These are phyloP conservation scores for Talaromyces sp. DNA, from an alignment of 2,329 filamentous ascomycete genomes.

Conservation along the genomic window DNA sequence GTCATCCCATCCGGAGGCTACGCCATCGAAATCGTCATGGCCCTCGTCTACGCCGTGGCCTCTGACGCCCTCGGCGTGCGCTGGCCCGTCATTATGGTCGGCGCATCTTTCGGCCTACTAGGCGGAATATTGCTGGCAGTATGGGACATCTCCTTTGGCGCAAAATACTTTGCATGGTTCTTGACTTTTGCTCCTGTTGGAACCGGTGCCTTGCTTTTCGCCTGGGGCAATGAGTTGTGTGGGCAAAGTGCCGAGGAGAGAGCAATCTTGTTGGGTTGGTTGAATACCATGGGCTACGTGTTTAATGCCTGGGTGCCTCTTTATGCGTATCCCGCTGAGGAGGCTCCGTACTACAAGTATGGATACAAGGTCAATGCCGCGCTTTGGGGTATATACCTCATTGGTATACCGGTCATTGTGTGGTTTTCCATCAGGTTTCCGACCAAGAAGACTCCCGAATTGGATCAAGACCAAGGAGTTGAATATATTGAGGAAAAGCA, in stretches of 20 bases:
- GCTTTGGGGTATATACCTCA: constrained; percentile 10
- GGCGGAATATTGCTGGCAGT: constrained; percentile 8
- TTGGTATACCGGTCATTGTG: constrained; percentile 11
- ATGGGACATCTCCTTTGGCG: constrained; percentile 9
- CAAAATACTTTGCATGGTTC: constrained; percentile 12
- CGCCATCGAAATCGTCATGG: constrained; percentile 10
- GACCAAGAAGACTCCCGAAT: no score
- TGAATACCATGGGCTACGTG: constrained; percentile 11
- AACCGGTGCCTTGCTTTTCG: constrained; percentile 9
- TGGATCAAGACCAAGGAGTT: no score
- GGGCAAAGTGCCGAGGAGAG: constrained; percentile 10
- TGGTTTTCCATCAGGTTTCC: constrained; percentile 11
- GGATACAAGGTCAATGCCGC: constrained; percentile 13
- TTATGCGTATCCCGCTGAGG: constrained; percentile 9
- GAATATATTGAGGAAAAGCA: no score
- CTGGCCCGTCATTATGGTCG: constrained; percentile 11
- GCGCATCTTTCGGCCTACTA: constrained; percentile 4
- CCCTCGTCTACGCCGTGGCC: constrained; percentile 7
- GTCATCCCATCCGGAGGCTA: constrained; percentile 10
- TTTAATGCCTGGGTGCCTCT: constrained; percentile 12
- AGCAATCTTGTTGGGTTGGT: constrained; percentile 9
- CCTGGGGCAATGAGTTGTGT: constrained; percentile 12
- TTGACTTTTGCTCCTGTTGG: constrained; percentile 10
- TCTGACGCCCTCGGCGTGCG: constrained; percentile 8
- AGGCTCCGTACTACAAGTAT: constrained; percentile 11